phyloP scores from a whole-genome alignment of 2,329 filamentous ascomycete species.

The Cercospora zeae-maydis region DNA sequence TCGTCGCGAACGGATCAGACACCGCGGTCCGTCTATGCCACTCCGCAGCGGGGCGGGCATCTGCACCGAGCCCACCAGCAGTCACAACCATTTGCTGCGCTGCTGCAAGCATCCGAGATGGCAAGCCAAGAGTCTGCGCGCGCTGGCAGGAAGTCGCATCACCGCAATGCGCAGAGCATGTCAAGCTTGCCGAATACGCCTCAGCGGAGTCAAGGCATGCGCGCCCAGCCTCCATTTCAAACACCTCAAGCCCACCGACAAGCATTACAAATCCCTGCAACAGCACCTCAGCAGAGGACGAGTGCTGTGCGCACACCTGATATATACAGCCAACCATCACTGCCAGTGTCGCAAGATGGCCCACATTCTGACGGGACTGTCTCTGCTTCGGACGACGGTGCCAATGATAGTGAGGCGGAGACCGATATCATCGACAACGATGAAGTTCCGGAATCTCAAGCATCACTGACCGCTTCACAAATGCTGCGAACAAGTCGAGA shows the following conservation, averaged over 20 bases:
- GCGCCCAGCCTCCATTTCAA: conserved; percentile 50
- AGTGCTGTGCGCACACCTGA: conserved; percentile 41
- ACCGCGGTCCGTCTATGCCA: conserved; percentile 47
- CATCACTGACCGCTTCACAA: conserved; percentile 74
- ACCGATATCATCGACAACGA: conserved; percentile 65
- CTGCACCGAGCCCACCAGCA: conserved; percentile 40
- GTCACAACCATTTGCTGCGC: conserved; percentile 61
- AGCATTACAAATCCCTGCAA: conserved; percentile 43
- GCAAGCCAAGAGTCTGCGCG: conserved; percentile 61
- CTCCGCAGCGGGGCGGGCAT: conserved; percentile 46
- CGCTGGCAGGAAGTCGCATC: conserved; percentile 56
- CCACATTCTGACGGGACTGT: conserved; percentile 62
- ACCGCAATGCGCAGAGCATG: conserved; percentile 73
- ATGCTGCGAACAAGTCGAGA: conserved; percentile 46
- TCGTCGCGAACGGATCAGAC: conserved; percentile 22
- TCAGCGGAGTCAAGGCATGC: conserved; percentile 47
- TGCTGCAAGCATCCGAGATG: conserved; percentile 71
- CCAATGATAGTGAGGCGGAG: conserved; percentile 42
- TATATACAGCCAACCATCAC: conserved; percentile 25
- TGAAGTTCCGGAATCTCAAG: conserved; percentile 68
- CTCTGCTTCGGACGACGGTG: conserved; percentile 58
- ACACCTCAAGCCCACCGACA: conserved; percentile 29
- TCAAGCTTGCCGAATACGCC: conserved; percentile 82
- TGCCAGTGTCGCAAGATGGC: conserved; percentile 21
- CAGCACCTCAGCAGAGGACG: conserved; percentile 47